phyloP scores from a whole-genome alignment of 2,329 filamentous ascomycete species.

The Hypoxylon sp. region DNA sequence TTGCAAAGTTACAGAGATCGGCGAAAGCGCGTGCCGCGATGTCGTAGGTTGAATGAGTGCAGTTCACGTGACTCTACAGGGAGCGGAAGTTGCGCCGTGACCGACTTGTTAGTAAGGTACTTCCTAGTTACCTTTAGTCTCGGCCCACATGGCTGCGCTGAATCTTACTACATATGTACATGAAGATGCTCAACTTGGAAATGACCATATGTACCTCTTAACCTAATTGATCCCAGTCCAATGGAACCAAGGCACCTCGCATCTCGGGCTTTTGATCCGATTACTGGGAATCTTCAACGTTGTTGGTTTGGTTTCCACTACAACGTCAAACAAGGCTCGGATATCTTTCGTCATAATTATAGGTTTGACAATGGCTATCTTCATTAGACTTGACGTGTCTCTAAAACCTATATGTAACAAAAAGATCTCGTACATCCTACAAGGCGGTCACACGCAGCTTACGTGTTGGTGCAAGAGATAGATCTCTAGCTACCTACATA shows the following conservation, averaged over 20 bases:
- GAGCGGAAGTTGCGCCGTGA: background rate
- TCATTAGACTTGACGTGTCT: background rate
- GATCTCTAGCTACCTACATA: background rate
- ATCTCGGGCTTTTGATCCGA: constrained; percentile 5
- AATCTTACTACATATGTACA: too few species aligned
- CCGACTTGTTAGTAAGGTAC: too few species aligned
- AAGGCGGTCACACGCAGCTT: background rate
- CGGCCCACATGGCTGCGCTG: constrained; percentile 20
- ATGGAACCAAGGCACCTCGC: constrained; percentile 13
- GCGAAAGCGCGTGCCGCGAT: constrained; percentile 42
- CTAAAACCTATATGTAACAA: background rate
- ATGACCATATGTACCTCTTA: constrained; percentile 7
- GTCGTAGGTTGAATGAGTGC: constrained; percentile 30
- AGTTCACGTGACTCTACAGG: constrained; percentile 35
- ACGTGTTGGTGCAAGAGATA: constrained; percentile 1
- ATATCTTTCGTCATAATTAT: background rate
- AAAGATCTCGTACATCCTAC: background rate
- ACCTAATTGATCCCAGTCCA: background rate
- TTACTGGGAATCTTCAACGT: background rate
- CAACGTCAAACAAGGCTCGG: background rate
- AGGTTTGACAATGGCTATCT: background rate
- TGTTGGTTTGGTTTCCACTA: background rate
- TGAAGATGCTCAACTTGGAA: constrained; percentile 2
- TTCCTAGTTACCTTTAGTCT: too few species aligned
- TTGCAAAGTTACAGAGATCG: constrained; percentile 22